These are phyloP conservation scores for Pseudozyma sp. DNA, from an alignment of 1,284 basidiomycete genomes.

Conservation along the genomic window DNA sequence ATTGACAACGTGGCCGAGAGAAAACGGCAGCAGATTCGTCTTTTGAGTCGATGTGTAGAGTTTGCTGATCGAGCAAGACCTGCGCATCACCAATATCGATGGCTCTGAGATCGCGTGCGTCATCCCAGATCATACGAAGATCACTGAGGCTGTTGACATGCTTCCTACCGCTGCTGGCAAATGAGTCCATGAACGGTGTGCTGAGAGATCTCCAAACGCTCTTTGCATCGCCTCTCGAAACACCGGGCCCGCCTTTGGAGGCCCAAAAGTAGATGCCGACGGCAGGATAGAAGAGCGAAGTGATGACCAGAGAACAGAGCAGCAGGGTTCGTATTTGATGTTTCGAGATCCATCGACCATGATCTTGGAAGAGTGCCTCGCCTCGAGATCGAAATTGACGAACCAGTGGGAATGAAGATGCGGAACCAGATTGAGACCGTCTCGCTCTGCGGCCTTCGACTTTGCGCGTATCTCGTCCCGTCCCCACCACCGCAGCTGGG, in stretches of 20 bases:
- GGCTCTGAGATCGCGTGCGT: slow-evolving; percentile 58
- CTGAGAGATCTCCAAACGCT: slow-evolving; percentile 63
- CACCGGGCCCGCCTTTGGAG: slow-evolving; percentile 62
- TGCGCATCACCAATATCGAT: slow-evolving; percentile 52
- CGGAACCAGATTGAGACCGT: slow-evolving; percentile 28
- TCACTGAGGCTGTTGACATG: slow-evolving; percentile 64
- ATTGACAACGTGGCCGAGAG: slow-evolving; percentile 42
- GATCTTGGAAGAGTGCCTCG: slow-evolving; percentile 44
- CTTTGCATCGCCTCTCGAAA: slow-evolving; percentile 57
- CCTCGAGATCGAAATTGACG: slow-evolving; percentile 31
- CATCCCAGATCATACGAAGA: slow-evolving; percentile 66
- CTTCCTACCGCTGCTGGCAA: slow-evolving; percentile 55
- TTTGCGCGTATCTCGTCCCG: slow-evolving; percentile 16
- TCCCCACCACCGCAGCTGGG: slow-evolving; percentile 11
- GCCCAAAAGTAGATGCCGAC: slow-evolving; percentile 67
- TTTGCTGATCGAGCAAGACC: slow-evolving; percentile 23
- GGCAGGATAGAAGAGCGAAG: slow-evolving; percentile 81
- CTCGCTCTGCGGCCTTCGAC: slow-evolving; percentile 23
- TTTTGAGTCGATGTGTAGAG: slow-evolving; percentile 2
- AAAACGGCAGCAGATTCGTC: slow-evolving; percentile 1
- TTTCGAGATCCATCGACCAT: slow-evolving; percentile 62
- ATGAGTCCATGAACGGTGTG: slow-evolving; percentile 63
- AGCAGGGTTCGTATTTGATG: slow-evolving; percentile 94
- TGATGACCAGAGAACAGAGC: slow-evolving; percentile 92
- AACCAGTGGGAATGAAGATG: slow-evolving; percentile 30